Conservation (phyloP, 305 asterid genomes). For the Solanum aculeatissimum region DNA sequence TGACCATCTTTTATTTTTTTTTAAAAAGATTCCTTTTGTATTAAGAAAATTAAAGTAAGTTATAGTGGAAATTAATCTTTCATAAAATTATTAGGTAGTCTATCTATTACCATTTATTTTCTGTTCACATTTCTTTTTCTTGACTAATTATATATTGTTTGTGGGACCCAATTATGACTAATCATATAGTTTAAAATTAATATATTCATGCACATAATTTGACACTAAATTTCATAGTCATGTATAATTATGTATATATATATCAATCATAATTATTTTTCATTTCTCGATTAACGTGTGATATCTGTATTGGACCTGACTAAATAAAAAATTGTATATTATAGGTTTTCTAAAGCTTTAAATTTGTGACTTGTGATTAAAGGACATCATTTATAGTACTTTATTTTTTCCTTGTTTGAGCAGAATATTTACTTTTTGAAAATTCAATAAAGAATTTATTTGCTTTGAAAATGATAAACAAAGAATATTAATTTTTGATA, state of each 20-base stretch:
- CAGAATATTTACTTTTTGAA: too few relatives aligned
- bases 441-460: too few relatives aligned
- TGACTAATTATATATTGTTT: slow-evolving; percentile 7
- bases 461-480: too few relatives aligned
- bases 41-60: slow-evolving; percentile 23
- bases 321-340: not conserved
- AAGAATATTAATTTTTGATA: too few relatives aligned
- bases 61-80: slow-evolving; percentile 1
- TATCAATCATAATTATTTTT: not conserved
- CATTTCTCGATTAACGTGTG: not conserved
- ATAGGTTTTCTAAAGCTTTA: too few relatives aligned
- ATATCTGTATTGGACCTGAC: not conserved
- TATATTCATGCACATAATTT: slow-evolving; percentile 18
- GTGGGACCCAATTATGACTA: slow-evolving; percentile 26
- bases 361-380: too few relatives aligned
- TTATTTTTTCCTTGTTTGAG: not conserved
- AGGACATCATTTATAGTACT: too few relatives aligned
- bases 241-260: not conserved
- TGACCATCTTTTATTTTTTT: slow-evolving; percentile 6
- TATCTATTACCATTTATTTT: not conserved
- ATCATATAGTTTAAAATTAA: slow-evolving; percentile 10
- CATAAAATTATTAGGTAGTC: not conserved
- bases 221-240: slow-evolving; percentile 19
- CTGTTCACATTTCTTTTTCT: slow-evolving; percentile 24
- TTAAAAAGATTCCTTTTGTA: not conserved